Percentiles rank a stretch among this genome's conserved stretches.
Evolutionary conservation across 2,329 filamentous ascomycete species (phyloP).

Genomic region (Drechslera avenae): DNA sequence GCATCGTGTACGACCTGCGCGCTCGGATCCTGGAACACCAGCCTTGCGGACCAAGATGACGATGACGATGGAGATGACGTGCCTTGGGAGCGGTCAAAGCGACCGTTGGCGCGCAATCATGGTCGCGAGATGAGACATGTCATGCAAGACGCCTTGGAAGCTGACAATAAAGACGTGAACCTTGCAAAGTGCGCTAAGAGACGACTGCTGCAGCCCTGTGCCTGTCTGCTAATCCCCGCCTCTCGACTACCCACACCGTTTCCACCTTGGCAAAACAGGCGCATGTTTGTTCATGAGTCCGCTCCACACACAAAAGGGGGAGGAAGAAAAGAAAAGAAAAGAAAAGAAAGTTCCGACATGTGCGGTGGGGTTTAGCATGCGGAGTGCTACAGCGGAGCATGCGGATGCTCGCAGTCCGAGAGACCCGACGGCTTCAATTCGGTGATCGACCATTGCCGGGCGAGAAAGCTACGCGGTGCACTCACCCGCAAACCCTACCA

Average conservation of each 20-base stretch:
- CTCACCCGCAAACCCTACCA: not conserved
- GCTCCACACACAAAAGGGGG: no score
- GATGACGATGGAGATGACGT: not conserved
- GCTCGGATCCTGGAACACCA: not conserved
- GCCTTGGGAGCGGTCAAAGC: not conserved
- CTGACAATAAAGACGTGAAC: constrained; percentile 4
- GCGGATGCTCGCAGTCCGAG: constrained; percentile 16
- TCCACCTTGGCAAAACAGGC: no score
- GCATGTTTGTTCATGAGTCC: no score
- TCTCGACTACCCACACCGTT: no score
- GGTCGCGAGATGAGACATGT: not conserved
- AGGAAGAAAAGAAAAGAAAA: not conserved
- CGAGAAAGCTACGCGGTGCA: not conserved
- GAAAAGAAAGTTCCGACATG: not conserved
- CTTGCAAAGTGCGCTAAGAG: not conserved
- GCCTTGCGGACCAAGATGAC: not conserved
- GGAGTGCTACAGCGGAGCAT: constrained; percentile 2
- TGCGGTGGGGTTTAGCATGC: not conserved
- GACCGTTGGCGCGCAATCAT: not conserved
- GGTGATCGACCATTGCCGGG: not conserved
- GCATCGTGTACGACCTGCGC: not conserved
- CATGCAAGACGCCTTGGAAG: not conserved
- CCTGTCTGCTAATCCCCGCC: no score
- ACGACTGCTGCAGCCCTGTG: no score
- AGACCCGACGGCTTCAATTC: constrained; percentile 1